These are phyloP conservation scores for Houttuynia cordata DNA, from an alignment of 164 flowering plant species.

Conservation along the genomic window DNA sequence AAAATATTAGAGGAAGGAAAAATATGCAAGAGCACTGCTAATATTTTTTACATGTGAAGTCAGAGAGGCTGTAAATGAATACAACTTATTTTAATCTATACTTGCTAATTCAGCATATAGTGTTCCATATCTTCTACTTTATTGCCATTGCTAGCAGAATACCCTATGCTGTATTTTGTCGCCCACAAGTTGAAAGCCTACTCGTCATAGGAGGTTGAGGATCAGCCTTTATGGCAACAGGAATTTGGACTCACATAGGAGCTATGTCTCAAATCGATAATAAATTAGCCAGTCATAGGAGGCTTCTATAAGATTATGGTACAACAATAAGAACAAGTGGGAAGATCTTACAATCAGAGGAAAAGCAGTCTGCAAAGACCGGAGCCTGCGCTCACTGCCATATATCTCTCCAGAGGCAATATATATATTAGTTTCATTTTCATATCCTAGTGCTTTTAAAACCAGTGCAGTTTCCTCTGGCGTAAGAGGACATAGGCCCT, in stretches of 20 bases:
- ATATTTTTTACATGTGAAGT: not conserved
- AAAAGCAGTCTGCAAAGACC: constrained; percentile 57
- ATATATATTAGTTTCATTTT: constrained; percentile 69
- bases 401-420: constrained; percentile 98
- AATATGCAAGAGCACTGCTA: not conserved
- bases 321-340: not conserved
- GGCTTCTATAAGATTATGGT: not conserved
- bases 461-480: constrained; percentile 80
- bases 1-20: no score
- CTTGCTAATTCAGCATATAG: no score
- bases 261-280: not conserved
- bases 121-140: not conserved
- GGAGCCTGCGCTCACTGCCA: constrained; percentile 74
- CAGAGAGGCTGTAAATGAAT: not conserved
- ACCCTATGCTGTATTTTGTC: no score
- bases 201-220: not conserved
- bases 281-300: not conserved
- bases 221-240: not conserved
- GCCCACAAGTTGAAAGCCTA: not conserved
- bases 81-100: no score
- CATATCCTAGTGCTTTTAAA: constrained; percentile 68
- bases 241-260: not conserved
- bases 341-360: constrained; percentile 64
- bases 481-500: constrained; percentile 92
- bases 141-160: not conserved